phyloP scores from a whole-genome alignment of 2,329 filamentous ascomycete species.

The Penicillium sp. region DNA sequence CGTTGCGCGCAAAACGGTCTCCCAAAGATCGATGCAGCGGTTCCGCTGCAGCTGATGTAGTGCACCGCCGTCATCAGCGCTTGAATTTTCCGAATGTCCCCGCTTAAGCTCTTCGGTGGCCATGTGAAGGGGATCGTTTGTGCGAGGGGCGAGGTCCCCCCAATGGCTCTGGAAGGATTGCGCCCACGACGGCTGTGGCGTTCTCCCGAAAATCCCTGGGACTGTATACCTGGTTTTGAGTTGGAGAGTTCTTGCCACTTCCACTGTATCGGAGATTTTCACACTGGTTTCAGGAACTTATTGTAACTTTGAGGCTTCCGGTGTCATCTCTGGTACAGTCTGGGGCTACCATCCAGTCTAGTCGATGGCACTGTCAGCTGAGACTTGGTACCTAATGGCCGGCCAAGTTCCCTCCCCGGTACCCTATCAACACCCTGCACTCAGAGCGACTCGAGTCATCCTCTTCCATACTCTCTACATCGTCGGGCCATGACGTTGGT shows the following conservation, averaged over 20 bases:
- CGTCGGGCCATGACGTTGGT: background rate
- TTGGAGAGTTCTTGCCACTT: background rate
- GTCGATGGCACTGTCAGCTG: no score
- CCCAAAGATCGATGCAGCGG: no score
- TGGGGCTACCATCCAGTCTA: no score
- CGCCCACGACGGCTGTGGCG: background rate
- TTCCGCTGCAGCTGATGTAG: background rate
- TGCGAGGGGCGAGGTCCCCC: background rate
- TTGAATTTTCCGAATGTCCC: background rate
- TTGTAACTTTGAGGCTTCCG: no score
- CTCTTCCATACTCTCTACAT: background rate
- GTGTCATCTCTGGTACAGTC: no score
- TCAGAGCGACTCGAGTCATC: background rate
- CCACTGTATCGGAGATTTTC: background rate
- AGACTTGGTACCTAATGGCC: no score
- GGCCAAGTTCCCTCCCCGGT: background rate
- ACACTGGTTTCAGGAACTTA: no score
- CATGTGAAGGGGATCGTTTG: background rate
- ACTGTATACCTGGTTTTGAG: background rate
- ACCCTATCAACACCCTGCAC: background rate
- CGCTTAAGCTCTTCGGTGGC: background rate
- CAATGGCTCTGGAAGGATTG: background rate
- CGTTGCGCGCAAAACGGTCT: no score
- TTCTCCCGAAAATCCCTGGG: background rate
- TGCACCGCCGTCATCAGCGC: background rate